Evolutionary conservation across 768 basidiomycete genomes (phyloP).

Genomic region (Pleurotus sapidus): DNA sequence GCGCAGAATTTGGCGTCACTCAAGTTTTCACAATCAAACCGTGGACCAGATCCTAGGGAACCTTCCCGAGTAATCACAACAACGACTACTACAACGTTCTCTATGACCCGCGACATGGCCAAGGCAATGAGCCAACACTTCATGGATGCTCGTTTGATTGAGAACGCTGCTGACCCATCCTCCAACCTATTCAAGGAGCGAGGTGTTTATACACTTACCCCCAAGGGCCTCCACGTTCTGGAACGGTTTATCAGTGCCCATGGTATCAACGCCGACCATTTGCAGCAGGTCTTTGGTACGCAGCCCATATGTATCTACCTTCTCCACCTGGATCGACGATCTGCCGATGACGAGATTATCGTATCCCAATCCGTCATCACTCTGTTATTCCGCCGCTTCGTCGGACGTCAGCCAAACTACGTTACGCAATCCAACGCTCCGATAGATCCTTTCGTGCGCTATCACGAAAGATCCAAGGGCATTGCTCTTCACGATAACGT

Average conservation of each 20-base stretch:
- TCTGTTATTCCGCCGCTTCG: conserved; percentile 93
- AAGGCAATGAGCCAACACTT: conserved; percentile 99
- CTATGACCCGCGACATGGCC: conserved; percentile 99
- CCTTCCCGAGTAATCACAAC: conserved; percentile 98
- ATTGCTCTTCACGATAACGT: conserved; percentile 67
- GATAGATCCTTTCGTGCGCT: conserved; percentile 64
- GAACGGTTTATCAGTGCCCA: conserved; percentile 99
- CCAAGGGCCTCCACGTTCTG: conserved; percentile 97
- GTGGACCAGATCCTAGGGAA: conserved; percentile 97
- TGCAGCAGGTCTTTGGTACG: conserved; percentile 82
- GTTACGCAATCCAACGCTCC: conserved; percentile 42
- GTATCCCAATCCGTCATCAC: conserved; percentile 93
- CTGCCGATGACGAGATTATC: conserved; percentile 95
- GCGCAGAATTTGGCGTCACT: conserved; percentile 90
- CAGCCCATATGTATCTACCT: conserved; percentile 98
- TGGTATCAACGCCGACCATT: conserved; percentile 93
- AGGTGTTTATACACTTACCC: conserved; percentile 92
- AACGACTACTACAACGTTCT: conserved; percentile 98
- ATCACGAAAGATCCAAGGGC: conserved; percentile 78
- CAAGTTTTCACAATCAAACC: conserved; percentile 99
- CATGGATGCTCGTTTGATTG: conserved; percentile 97
- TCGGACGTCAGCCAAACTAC: conserved; percentile 85
- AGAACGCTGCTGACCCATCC: conserved; percentile 89
- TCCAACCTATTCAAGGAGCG: conserved; percentile 96
- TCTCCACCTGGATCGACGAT: conserved; percentile 91